Evolutionary conservation across 2,329 filamentous ascomycete genomes (phyloP).

Genomic region (Trichoderma sp.): DNA sequence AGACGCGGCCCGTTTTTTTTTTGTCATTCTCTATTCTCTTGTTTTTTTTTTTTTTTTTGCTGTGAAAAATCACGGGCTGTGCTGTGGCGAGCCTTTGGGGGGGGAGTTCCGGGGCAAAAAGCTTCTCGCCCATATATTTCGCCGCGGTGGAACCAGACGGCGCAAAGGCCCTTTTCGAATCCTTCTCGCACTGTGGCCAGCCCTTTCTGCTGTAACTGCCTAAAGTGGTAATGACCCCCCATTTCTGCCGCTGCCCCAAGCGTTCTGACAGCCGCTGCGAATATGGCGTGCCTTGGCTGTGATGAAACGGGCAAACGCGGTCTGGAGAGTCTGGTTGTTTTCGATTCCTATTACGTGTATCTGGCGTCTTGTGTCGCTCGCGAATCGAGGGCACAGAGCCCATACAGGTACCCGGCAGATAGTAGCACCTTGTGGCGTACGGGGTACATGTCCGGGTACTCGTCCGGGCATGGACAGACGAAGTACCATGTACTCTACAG

Average conservation of each 20-base stretch:
- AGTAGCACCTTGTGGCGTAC: not conserved
- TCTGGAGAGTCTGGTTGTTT: not conserved
- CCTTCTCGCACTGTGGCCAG: conserved; percentile 19
- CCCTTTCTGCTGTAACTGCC: conserved; percentile 17
- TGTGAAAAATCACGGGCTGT: not conserved
- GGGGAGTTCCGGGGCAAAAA: not conserved
- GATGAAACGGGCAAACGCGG: not conserved
- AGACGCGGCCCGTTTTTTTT: not conserved
- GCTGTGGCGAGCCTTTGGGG: not conserved
- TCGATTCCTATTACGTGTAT: not conserved
- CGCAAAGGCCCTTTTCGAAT: not conserved
- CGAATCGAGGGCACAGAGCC: conserved; percentile 3
- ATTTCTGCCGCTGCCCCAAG: conserved; percentile 9
- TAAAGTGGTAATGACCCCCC: conserved; percentile 17
- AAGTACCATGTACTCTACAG: too few relatives aligned
- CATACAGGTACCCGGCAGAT: not conserved
- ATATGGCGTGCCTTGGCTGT: not conserved
- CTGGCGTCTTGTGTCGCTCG: not conserved
- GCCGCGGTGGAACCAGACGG: not conserved
- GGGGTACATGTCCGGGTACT: not conserved
- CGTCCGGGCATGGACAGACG: too few relatives aligned
- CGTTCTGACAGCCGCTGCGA: conserved; percentile 13
- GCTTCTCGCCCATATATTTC: not conserved
- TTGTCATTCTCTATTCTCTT: not conserved
- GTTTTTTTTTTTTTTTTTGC: not conserved